Percentiles rank a stretch among this genome's conserved stretches.
phyloP scores from a whole-genome alignment of 495 filamentous ascomycete genomes.

The Neohortaea acidophila region DNA sequence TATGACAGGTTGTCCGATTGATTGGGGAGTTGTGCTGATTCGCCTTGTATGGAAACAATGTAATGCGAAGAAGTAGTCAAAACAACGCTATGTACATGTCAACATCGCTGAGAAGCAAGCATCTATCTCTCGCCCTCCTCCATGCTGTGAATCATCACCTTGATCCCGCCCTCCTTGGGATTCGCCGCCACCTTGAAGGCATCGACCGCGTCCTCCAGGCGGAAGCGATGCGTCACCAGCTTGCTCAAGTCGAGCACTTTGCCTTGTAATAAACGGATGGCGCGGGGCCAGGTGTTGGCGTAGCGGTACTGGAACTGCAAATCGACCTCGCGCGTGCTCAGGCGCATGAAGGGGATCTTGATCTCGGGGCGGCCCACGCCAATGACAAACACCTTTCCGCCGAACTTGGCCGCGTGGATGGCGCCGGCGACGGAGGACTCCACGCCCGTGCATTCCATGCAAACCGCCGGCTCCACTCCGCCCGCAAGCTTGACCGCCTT shows the following conservation, averaged over 20 bases:
- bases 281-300: constrained; percentile 85
- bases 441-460: constrained; percentile 84
- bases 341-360: constrained; percentile 82
- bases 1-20: too few species aligned
- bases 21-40: too few species aligned
- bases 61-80: neutral
- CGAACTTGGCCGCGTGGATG: constrained; percentile 80
- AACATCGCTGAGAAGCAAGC: too few species aligned
- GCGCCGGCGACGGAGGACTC: constrained; percentile 72
- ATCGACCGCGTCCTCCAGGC: constrained; percentile 70
- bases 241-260: constrained; percentile 63
- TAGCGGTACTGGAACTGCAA: constrained; percentile 93
- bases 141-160: constrained; percentile 71
- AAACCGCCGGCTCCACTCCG: constrained; percentile 58
- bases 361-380: constrained; percentile 91
- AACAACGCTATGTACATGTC: neutral
- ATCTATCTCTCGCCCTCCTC: constrained; percentile 20
- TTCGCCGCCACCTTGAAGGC: constrained; percentile 78
- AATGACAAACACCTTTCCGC: constrained; percentile 85
- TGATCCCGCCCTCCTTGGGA: constrained; percentile 85
- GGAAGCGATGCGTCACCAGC: constrained; percentile 76
- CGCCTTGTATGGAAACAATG: too few species aligned
- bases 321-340: constrained; percentile 81
- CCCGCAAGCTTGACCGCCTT: constrained; percentile 50
- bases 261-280: constrained; percentile 72